Conservation (phyloP, 148 eudicot species). For the Agrostemma githago region DNA sequence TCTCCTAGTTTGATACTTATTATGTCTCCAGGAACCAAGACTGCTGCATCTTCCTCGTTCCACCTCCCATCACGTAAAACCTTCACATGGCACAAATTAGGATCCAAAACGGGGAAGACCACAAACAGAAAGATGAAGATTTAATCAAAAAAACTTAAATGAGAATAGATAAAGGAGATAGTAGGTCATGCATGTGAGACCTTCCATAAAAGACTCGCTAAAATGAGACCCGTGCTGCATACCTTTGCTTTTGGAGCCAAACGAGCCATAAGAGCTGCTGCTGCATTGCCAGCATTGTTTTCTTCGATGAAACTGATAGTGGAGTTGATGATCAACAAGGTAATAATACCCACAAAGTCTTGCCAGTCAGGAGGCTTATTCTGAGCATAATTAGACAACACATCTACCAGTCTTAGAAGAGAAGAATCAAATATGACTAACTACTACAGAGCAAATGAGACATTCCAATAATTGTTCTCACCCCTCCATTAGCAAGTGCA, state of each 20-base stretch:
- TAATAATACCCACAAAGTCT: slow-evolving; percentile 98
- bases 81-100: slow-evolving; percentile 30
- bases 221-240: not conserved
- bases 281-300: slow-evolving; percentile 99
- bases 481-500: slow-evolving; percentile 99
- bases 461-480: slow-evolving; percentile 31
- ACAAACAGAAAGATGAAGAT: not conserved
- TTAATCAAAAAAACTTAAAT: not conserved
- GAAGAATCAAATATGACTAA: not conserved
- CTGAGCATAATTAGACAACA: slow-evolving; percentile 34
- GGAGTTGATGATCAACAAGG: slow-evolving; percentile 83
- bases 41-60: slow-evolving; percentile 87
- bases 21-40: slow-evolving; percentile 89
- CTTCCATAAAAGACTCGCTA: not conserved
- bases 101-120: not conserved
- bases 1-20: slow-evolving; percentile 92
- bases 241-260: slow-evolving; percentile 99
- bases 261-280: slow-evolving; percentile 99
- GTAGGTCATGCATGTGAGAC: not conserved
- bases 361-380: slow-evolving; percentile 99
- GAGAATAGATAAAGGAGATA: too few species aligned
- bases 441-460: not conserved
- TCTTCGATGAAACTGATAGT: slow-evolving; percentile 97
- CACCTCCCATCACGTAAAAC: slow-evolving; percentile 89
- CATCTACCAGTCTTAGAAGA: not conserved